phyloP scores from a whole-genome alignment of 495 filamentous ascomycete genomes.

The Penicillium maclennaniae region DNA sequence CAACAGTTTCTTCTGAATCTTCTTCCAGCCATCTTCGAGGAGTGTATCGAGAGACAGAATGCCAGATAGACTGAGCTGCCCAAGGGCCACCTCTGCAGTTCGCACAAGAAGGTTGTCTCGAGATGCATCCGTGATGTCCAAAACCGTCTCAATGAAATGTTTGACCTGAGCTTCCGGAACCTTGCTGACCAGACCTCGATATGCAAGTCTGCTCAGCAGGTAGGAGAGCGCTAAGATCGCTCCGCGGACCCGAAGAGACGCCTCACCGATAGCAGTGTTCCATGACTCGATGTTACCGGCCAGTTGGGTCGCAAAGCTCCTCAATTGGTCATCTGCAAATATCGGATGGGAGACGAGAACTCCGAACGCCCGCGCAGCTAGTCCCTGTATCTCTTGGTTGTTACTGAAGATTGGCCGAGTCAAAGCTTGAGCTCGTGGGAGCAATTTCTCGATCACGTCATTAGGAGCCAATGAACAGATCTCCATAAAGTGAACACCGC shows the following conservation, averaged over 20 bases:
- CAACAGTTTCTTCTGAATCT: conserved; percentile 55
- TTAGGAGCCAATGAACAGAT: conserved; percentile 61
- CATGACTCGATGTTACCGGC: conserved; percentile 42
- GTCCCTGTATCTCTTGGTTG: conserved; percentile 57
- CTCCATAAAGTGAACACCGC: conserved; percentile 60
- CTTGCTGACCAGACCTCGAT: conserved; percentile 36
- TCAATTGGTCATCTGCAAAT: conserved; percentile 32
- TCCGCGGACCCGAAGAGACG: conserved; percentile 58
- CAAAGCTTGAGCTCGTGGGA: conserved; percentile 46
- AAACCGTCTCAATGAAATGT: conserved; percentile 36
- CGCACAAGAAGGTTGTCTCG: conserved; percentile 56
- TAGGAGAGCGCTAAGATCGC: conserved; percentile 55
- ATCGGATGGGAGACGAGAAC: conserved; percentile 67
- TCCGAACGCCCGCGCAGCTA: conserved; percentile 69
- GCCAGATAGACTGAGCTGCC: conserved; percentile 70
- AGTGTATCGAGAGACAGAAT: conserved; percentile 46
- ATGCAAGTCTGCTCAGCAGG: conserved; percentile 55
- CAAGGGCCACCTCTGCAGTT: conserved; percentile 61
- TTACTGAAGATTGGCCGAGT: conserved; percentile 62
- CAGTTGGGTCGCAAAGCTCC: conserved; percentile 39
- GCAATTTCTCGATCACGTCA: conserved; percentile 46
- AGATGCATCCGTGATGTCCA: conserved; percentile 46
- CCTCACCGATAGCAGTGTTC: conserved; percentile 57
- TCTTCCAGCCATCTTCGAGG: conserved; percentile 33
- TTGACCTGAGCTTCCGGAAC: conserved; percentile 32